Evolutionary conservation across 345 rosid species (phyloP).

Genomic region (Pistacia atlantica): DNA sequence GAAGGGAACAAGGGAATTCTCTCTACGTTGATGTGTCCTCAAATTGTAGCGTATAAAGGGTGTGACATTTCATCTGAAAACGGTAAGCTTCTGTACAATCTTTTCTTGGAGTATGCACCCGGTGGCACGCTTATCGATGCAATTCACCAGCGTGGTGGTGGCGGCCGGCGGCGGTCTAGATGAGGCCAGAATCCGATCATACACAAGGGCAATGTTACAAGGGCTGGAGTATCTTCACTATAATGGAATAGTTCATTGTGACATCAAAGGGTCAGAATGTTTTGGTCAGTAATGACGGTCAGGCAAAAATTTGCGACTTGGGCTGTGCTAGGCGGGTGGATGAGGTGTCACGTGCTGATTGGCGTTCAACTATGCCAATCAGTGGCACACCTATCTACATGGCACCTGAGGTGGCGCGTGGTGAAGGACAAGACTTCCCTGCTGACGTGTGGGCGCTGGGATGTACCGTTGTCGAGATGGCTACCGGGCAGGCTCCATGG

Average conservation of each 20-base stretch:
- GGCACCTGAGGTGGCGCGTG: constrained; percentile 78
- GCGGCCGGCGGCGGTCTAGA: constrained; percentile 53
- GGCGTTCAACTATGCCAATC: neutral
- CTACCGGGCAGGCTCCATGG: constrained; percentile 54
- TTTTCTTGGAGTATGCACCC: constrained; percentile 68
- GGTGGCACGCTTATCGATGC: constrained; percentile 58
- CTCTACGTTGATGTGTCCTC: constrained; percentile 47
- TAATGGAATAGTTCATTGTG: constrained; percentile 71
- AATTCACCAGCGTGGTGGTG: constrained; percentile 21
- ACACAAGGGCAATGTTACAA: constrained; percentile 45
- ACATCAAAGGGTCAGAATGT: constrained; percentile 66
- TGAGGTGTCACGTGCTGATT: neutral
- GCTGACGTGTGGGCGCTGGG: constrained; percentile 72
- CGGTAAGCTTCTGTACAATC: constrained; percentile 54
- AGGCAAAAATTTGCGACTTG: constrained; percentile 60
- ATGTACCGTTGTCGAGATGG: constrained; percentile 61
- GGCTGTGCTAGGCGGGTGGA: constrained; percentile 52
- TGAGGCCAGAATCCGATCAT: constrained; percentile 42
- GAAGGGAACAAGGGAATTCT: constrained; percentile 42
- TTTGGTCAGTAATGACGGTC: constrained; percentile 36
- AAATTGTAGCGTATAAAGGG: constrained; percentile 70
- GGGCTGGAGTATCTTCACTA: constrained; percentile 63
- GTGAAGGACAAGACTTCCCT: constrained; percentile 48
- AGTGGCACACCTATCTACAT: constrained; percentile 60
- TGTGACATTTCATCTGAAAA: constrained; percentile 48